A percentile compares a stretch with the other conserved stretches of the same genome.
Evolutionary conservation across 768 basidiomycete genomes (phyloP).

Genomic region (Hysterangium stoloniferum): DNA sequence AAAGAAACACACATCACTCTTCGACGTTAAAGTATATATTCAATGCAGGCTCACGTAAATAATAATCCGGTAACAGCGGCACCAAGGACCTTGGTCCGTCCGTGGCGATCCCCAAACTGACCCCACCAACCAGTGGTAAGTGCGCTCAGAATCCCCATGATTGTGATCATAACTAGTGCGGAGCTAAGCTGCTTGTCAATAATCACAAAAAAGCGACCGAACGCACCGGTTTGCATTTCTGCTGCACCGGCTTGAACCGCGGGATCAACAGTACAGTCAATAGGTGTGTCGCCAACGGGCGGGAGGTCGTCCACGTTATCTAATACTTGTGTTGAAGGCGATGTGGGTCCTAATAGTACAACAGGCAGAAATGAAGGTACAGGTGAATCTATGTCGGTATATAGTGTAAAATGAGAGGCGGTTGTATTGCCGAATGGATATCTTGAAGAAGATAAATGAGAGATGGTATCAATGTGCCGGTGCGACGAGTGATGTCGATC

Average conservation of each 20-base stretch:
- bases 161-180: slow-evolving; percentile 47
- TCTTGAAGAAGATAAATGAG: slow-evolving; percentile 7
- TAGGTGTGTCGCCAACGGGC: slow-evolving; percentile 25
- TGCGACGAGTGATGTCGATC: slow-evolving; percentile 28
- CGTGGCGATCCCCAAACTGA: slow-evolving; percentile 64
- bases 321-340: slow-evolving; percentile 8
- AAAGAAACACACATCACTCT: slow-evolving; percentile 1
- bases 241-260: slow-evolving; percentile 64
- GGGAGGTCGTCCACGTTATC: slow-evolving; percentile 16
- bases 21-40: slow-evolving; percentile 23
- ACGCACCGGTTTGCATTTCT: slow-evolving; percentile 54
- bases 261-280: slow-evolving; percentile 41
- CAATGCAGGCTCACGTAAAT: slow-evolving; percentile 49
- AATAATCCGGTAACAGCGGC: slow-evolving; percentile 62
- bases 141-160: slow-evolving; percentile 72
- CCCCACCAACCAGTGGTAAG: slow-evolving; percentile 87
- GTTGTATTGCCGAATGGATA: slow-evolving; percentile 3
- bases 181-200: not conserved
- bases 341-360: slow-evolving; percentile 14
- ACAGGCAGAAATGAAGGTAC: not conserved
- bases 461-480: not conserved
- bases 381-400: not conserved
- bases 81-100: slow-evolving; percentile 68
- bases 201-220: not conserved
- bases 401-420: not conserved